Base-by-base conservation (phyloP, 139 green algal species). In the Chlamydomonas incerta region DNA sequence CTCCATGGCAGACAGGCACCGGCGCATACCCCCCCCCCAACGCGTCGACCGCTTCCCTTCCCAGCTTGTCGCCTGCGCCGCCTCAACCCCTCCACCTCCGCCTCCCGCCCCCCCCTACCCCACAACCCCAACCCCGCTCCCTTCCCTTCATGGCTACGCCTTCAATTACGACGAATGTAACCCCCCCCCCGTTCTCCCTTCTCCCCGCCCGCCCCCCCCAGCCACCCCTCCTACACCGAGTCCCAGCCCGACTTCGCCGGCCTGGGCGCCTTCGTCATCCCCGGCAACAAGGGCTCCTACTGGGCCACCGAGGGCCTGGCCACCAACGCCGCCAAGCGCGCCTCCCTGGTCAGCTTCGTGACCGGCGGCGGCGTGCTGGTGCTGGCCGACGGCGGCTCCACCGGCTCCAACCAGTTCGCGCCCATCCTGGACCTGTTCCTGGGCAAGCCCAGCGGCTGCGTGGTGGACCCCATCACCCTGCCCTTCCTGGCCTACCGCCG, bases 201-300 rank as follows among this genome's bases (percentile, higher is more conserved):
- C 31, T 69, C 31, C 18, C 24, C 31, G 33, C 58, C 18, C 73
- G 3, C 73, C 55, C 10, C 73, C 6, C 73, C 37, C 62, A 68
- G 73, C 73, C 20, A n/a, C 24, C 73, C 73, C 20, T 9, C n/a
- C 18, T 69, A 55, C 33, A 11, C 62, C 31, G 18, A 52, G 2
- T 31, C 52, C 11, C 73, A 69, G 55, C 73, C 73, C 52, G 23
- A 0, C 10, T 13, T 31, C 21, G 52, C n/a, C 31, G 33, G 5
- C 17, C n/a, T 82, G 55, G 15, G 9, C 26, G 74, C 57, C 15
- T 35, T 46, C 23, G 58, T 82, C 74, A 71, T 82, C 33, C 57
- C 55, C 1, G 74, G 74, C 74, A 82, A 82, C 60, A 69, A 82
- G 34, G 74, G 57, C 34, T 82, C 74, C 33, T 82, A 72, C 55